Percentiles rank a stretch among this genome's conserved stretches.
Conservation (phyloP, 2,329 filamentous ascomycete species). For the Aspergillus novofumigatus region DNA sequence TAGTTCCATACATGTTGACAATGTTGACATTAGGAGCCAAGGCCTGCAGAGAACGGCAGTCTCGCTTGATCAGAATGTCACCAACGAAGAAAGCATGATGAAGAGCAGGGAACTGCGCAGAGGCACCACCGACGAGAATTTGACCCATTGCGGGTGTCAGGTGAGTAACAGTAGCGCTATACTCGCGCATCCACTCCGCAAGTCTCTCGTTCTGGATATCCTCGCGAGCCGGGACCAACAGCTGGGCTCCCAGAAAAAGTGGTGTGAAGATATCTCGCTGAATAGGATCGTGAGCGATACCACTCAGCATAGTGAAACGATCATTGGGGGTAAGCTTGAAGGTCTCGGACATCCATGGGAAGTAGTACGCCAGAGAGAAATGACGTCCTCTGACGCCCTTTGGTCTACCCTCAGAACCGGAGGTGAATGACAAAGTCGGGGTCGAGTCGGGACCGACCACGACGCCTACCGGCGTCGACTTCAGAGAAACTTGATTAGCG, state of each 20-base stretch:
- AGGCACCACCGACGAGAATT: constrained; percentile 82
- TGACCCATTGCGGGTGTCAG: constrained; percentile 96
- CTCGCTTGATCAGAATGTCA: constrained; percentile 79
- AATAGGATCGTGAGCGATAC: constrained; percentile 66
- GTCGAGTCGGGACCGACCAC: constrained; percentile 81
- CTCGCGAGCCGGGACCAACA: constrained; percentile 74
- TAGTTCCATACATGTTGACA: constrained; percentile 84
- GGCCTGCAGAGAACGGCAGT: constrained; percentile 71
- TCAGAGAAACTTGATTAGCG: constrained; percentile 48
- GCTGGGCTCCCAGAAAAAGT: constrained; percentile 74
- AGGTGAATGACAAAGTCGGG: constrained; percentile 71
- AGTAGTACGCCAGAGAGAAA: constrained; percentile 80
- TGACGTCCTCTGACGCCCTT: constrained; percentile 88
- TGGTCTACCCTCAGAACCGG: constrained; percentile 69
- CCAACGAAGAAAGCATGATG: constrained; percentile 85
- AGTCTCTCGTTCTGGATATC: constrained; percentile 83
- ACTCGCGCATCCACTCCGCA: constrained; percentile 80
- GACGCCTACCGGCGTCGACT: constrained; percentile 61
- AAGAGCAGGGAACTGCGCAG: constrained; percentile 70
- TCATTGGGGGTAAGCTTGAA: constrained; percentile 71
- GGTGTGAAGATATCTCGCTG: constrained; percentile 80
- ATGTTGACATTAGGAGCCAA: constrained; percentile 72
- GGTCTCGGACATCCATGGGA: constrained; percentile 84
- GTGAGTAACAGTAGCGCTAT: constrained; percentile 74
- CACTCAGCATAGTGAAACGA: constrained; percentile 76